phyloP scores from a whole-genome alignment of 2,329 filamentous ascomycete species.

The Colletotrichum sp. region DNA sequence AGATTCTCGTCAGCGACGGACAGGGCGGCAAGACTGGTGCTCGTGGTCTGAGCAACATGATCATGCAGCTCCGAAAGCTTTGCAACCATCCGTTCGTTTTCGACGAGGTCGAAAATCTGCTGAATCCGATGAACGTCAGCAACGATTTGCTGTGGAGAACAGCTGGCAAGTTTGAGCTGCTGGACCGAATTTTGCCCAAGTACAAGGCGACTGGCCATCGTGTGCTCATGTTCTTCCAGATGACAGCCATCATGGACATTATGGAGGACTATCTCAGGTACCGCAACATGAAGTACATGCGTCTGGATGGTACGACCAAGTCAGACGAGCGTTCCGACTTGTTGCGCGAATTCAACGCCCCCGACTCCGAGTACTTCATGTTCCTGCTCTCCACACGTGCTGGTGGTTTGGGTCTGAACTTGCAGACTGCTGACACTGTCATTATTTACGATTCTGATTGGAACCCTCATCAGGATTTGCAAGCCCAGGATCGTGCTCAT shows the following conservation, averaged over 20 bases:
- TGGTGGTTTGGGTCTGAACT: conserved; percentile 94
- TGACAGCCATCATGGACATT: conserved; percentile 99
- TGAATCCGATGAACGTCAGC: conserved; percentile 87
- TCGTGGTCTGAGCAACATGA: conserved; percentile 98
- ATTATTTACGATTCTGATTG: conserved; percentile 99
- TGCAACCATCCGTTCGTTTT: conserved; percentile 99
- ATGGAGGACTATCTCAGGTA: conserved; percentile 98
- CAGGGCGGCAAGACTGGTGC: conserved; percentile 95
- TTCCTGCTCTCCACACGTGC: conserved; percentile 98
- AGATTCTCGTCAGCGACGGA: conserved; percentile 90
- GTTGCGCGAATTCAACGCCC: conserved; percentile 86
- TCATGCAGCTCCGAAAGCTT: conserved; percentile 98
- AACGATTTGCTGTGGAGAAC: conserved; percentile 97
- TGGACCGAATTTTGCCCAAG: conserved; percentile 92
- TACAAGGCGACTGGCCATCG: conserved; percentile 91
- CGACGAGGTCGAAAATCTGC: conserved; percentile 95
- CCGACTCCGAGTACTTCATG: conserved; percentile 92
- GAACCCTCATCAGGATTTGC: conserved; percentile 99
- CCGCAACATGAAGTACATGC: conserved; percentile 83
- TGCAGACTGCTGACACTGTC: conserved; percentile 97
- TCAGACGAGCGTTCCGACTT: conserved; percentile 95
- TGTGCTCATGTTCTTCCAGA: conserved; percentile 99
- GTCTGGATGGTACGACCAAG: conserved; percentile 95
- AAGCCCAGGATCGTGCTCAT: conserved; percentile 99
- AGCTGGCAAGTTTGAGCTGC: conserved; percentile 93